Conservation (phyloP, 2,329 filamentous ascomycete genomes). For the Trichoderma semiorbis region DNA sequence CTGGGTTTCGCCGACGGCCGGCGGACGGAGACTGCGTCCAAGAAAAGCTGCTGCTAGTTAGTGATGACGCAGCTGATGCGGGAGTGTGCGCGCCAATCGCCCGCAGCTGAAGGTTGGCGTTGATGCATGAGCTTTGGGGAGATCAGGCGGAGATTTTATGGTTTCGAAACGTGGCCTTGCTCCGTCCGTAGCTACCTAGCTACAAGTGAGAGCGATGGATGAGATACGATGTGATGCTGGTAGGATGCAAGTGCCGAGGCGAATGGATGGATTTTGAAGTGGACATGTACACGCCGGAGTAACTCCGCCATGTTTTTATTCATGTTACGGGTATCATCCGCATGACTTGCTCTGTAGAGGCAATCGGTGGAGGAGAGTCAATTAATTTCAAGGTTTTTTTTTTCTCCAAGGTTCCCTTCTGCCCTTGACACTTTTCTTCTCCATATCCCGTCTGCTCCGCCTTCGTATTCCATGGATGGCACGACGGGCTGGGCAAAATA, state of each 20-base stretch:
- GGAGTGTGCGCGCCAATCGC: background rate
- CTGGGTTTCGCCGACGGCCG: background rate
- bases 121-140: background rate
- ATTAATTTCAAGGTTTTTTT: background rate
- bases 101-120: background rate
- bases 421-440: background rate
- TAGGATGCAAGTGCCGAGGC: background rate
- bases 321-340: background rate
- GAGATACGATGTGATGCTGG: background rate
- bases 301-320: background rate
- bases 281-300: background rate
- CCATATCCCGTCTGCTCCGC: background rate
- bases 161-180: background rate
- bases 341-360: background rate
- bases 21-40: background rate
- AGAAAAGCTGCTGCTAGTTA: background rate
- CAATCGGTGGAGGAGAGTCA: too few relatives aligned
- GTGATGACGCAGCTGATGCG: slow-evolving; percentile 5
- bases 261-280: background rate
- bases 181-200: background rate
- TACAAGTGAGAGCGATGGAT: background rate
- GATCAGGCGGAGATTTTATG: background rate
- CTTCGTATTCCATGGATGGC: background rate
- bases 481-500: background rate
- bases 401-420: background rate